These are phyloP conservation scores for Paragyromitra xinjiangensis DNA, from an alignment of 495 filamentous ascomycete species.

Conservation along the genomic window DNA sequence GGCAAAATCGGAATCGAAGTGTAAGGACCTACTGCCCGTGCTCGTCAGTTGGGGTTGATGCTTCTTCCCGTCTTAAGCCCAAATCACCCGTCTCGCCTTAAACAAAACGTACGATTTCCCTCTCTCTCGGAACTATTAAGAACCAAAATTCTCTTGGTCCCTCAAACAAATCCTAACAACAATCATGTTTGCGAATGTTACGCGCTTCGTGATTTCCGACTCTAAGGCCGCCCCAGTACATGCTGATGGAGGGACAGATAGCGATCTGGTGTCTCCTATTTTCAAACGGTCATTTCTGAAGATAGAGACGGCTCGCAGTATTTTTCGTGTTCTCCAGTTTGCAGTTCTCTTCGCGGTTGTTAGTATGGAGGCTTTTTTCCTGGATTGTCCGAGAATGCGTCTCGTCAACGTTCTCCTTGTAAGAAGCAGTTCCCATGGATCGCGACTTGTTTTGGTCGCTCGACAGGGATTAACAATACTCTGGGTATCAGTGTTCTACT, in stretches of 20 bases:
- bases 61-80: not conserved
- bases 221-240: not conserved
- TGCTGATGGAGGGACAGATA: not conserved
- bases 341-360: not conserved
- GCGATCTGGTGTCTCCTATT: not conserved
- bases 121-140: not conserved
- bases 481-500: not conserved
- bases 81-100: not conserved
- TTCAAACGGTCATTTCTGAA: not conserved
- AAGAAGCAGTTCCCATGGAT: not conserved
- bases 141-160: not conserved
- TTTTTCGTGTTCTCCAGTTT: not conserved
- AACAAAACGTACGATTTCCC: not conserved
- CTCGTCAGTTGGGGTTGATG: not conserved
- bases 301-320: not conserved
- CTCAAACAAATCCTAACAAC: not conserved
- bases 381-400: not conserved
- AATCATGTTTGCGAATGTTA: not conserved
- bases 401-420: not conserved
- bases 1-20: not conserved
- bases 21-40: not conserved
- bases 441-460: not conserved
- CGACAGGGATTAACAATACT: not conserved
- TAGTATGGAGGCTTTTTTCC: not conserved
- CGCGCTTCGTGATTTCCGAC: not conserved